Evolutionary conservation across 2,329 filamentous ascomycete species (phyloP).

Genomic region (Fusarium poae): DNA sequence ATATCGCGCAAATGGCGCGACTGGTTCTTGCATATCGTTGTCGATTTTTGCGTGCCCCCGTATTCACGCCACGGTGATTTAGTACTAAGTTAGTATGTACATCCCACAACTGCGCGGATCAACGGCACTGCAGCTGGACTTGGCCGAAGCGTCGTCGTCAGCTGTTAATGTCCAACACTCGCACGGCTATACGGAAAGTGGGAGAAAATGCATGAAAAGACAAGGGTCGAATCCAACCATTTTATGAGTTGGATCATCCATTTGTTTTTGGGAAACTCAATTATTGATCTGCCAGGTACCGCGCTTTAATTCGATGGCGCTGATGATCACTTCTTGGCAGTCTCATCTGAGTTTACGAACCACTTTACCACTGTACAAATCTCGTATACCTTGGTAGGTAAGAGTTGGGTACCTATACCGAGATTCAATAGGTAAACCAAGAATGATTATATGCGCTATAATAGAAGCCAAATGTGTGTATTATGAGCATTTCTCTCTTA

Average conservation of each 20-base stretch:
- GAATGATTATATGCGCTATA: not conserved
- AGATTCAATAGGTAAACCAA: not conserved
- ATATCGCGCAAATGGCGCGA: not conserved
- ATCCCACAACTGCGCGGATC: slow-evolving; percentile 27
- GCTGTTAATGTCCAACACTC: slow-evolving; percentile 14
- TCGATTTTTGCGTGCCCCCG: not conserved
- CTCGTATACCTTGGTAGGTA: slow-evolving; percentile 4
- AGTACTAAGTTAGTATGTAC: not conserved
- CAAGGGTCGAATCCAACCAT: slow-evolving; percentile 29
- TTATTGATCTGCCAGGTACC: slow-evolving; percentile 37
- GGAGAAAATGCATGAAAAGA: slow-evolving; percentile 25
- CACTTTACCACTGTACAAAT: slow-evolving; percentile 15
- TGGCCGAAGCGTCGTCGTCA: slow-evolving; percentile 48
- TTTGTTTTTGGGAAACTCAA: slow-evolving; percentile 22
- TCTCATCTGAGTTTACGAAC: slow-evolving; percentile 21
- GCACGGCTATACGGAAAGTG: slow-evolving; percentile 30
- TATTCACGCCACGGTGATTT: not conserved
- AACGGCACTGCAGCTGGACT: slow-evolving; percentile 39
- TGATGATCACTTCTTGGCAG: slow-evolving; percentile 39
- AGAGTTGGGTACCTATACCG: not conserved
- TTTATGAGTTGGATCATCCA: slow-evolving; percentile 4
- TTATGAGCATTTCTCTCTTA: too few relatives aligned
- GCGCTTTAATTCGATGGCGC: slow-evolving; percentile 29
- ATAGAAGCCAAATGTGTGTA: not conserved
- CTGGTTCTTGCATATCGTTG: slow-evolving; percentile 9